These are phyloP conservation scores for Parastagonospora avenae DNA, from an alignment of 2,329 filamentous ascomycete species.

Conservation along the genomic window DNA sequence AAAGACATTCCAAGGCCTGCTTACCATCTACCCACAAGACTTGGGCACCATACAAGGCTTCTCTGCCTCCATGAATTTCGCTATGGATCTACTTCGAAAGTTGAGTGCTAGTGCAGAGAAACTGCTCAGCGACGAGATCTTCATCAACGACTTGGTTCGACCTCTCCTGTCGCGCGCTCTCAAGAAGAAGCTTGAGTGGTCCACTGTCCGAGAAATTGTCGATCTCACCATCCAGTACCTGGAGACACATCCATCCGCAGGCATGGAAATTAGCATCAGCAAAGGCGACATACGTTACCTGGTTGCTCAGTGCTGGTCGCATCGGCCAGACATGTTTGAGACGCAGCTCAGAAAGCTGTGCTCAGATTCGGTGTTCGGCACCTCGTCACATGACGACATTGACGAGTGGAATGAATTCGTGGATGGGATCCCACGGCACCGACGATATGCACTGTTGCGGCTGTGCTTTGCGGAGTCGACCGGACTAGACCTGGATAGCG, in stretches of 20 bases:
- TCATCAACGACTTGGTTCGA: conserved; percentile 20
- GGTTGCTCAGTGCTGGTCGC: conserved; percentile 30
- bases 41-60: conserved; percentile 11
- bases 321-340: conserved; percentile 26
- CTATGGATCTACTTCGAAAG: conserved; percentile 18
- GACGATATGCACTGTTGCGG: conserved; percentile 24
- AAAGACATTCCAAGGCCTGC: conserved; percentile 8
- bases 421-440: conserved; percentile 4
- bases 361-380: conserved; percentile 6
- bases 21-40: conserved; percentile 14
- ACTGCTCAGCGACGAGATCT: conserved; percentile 2
- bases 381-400: neutral
- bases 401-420: conserved; percentile 9
- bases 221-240: conserved; percentile 23
- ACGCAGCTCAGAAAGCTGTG: conserved; percentile 7
- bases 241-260: conserved; percentile 10
- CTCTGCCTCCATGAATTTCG: conserved; percentile 37
- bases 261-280: conserved; percentile 5
- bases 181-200: conserved; percentile 21
- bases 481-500: conserved; percentile 21
- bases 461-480: conserved; percentile 18
- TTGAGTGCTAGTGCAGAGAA: conserved; percentile 7
- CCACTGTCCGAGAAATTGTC: conserved; percentile 19
- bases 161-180: conserved; percentile 30
- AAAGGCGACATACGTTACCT: conserved; percentile 21